Evolutionary conservation across 768 basidiomycete species (phyloP).

Genomic region (Leccinum pellstonianum): DNA sequence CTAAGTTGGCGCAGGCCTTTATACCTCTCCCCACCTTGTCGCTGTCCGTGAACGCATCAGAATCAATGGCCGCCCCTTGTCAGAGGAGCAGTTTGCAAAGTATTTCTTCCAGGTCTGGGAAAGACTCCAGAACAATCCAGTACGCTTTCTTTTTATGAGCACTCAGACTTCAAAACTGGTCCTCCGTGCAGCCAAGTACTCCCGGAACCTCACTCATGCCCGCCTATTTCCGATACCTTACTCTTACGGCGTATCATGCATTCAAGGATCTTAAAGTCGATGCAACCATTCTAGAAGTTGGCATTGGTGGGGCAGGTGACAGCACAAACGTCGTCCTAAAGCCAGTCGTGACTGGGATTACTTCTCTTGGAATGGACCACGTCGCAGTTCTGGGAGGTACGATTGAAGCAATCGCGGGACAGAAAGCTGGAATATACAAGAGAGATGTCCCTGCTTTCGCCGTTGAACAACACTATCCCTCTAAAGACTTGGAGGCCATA

Average conservation of each 20-base stretch:
- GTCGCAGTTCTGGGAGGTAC: constrained; percentile 85
- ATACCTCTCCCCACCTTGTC: constrained; percentile 95
- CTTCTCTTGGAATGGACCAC: constrained; percentile 92
- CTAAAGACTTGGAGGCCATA: constrained; percentile 62
- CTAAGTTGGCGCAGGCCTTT: constrained; percentile 60
- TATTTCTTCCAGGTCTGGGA: constrained; percentile 99
- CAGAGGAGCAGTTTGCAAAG: constrained; percentile 82
- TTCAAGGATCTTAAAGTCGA: constrained; percentile 82
- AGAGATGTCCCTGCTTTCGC: constrained; percentile 85
- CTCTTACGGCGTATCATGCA: constrained; percentile 87
- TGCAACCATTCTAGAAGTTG: constrained; percentile 93
- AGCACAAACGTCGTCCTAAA: constrained; percentile 94
- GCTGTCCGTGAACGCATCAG: constrained; percentile 95
- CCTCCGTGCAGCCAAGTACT: constrained; percentile 41
- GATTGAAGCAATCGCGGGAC: constrained; percentile 84
- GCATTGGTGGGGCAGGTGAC: constrained; percentile 91
- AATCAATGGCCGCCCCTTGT: constrained; percentile 85
- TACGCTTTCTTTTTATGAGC: constrained; percentile 31
- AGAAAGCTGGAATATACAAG: constrained; percentile 98
- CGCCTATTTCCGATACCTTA: constrained; percentile 91
- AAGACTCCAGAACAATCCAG: constrained; percentile 64
- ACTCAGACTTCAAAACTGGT: not conserved
- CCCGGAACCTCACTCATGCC: constrained; percentile 70
- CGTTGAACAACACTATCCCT: constrained; percentile 76
- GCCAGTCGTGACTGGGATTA: constrained; percentile 88